phyloP scores from a whole-genome alignment of 805 yeast species.

The Starmera quercuum region DNA sequence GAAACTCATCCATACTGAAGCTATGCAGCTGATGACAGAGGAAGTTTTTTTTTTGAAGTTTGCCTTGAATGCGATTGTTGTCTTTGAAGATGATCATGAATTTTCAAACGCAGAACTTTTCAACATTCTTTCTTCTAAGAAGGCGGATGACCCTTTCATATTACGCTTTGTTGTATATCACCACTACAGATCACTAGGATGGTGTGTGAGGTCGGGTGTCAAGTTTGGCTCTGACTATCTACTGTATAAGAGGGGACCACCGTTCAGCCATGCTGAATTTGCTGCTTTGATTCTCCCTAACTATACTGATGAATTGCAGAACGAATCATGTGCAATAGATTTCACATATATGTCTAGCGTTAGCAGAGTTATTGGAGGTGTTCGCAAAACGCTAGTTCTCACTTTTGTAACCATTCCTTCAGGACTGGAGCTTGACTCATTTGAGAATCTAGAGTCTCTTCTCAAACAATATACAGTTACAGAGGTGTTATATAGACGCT shows the following conservation, averaged over 20 bases:
- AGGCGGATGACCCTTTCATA: slow-evolving; percentile 20
- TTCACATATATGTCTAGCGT: slow-evolving; percentile 62
- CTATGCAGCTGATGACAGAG: slow-evolving; percentile 61
- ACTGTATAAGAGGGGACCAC: slow-evolving; percentile 87
- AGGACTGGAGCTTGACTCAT: slow-evolving; percentile 22
- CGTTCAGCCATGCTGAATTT: slow-evolving; percentile 89
- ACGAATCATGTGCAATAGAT: slow-evolving; percentile 20
- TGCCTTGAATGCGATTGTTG: slow-evolving; percentile 43
- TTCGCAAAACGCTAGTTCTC: slow-evolving; percentile 68
- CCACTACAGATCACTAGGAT: slow-evolving; percentile 80
- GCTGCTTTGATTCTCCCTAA: slow-evolving; percentile 49
- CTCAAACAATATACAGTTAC: slow-evolving; percentile 42
- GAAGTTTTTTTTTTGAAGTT: slow-evolving; percentile 67
- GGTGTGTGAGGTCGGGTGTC: slow-evolving; percentile 91
- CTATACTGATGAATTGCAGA: slow-evolving; percentile 22
- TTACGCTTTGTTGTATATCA: slow-evolving; percentile 68
- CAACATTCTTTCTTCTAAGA: slow-evolving; percentile 2
- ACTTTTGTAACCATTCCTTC: slow-evolving; percentile 56
- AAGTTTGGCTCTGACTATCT: slow-evolving; percentile 88
- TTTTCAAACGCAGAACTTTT: slow-evolving; percentile 12
- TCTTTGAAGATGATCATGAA: slow-evolving; percentile 17
- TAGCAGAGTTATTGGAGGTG: slow-evolving; percentile 81
- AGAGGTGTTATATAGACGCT: slow-evolving; percentile 67
- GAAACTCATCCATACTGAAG: slow-evolving; percentile 18
- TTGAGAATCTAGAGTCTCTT: slow-evolving; percentile 22